These are phyloP conservation scores for Singerocomus inundabilis DNA, from an alignment of 1,284 basidiomycete genomes.

Conservation along the genomic window DNA sequence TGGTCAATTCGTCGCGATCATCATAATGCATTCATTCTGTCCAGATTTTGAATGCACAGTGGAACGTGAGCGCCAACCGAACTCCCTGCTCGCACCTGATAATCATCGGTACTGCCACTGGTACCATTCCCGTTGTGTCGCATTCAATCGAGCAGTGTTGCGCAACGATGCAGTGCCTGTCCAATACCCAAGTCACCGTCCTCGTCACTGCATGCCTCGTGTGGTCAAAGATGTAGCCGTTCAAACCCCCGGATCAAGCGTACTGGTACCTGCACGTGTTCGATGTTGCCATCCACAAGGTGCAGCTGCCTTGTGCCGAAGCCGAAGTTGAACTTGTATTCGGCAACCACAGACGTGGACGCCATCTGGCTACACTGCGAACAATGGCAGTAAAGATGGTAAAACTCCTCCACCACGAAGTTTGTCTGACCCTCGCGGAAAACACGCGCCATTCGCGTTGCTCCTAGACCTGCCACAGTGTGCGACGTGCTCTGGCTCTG, in stretches of 20 bases:
- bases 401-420: conserved; percentile 9
- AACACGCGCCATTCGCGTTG: conserved; percentile 34
- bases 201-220: conserved; percentile 16
- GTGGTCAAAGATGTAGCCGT: conserved; percentile 15
- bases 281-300: background rate
- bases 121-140: conserved; percentile 2
- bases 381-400: conserved; percentile 10
- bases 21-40: too few relatives aligned
- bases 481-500: conserved; percentile 9
- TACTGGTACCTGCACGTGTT: conserved; percentile 18
- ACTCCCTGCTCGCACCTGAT: background rate
- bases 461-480: conserved; percentile 9
- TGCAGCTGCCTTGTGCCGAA: conserved; percentile 17
- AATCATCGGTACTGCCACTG: background rate
- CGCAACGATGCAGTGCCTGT: conserved; percentile 5
- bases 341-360: conserved; percentile 17
- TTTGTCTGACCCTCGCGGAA: conserved; percentile 26
- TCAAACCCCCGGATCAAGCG: conserved; percentile 21
- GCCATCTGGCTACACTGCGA: conserved; percentile 11
- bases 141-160: background rate
- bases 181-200: background rate
- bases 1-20: too few relatives aligned
- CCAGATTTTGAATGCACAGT: background rate
- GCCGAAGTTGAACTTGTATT: conserved; percentile 13
- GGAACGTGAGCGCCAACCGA: background rate